A percentile compares a stretch with the other conserved stretches of the same genome.
Evolutionary conservation across 2,329 filamentous ascomycete species (phyloP).

Genomic region (Conoideocrella luteorostrata): DNA sequence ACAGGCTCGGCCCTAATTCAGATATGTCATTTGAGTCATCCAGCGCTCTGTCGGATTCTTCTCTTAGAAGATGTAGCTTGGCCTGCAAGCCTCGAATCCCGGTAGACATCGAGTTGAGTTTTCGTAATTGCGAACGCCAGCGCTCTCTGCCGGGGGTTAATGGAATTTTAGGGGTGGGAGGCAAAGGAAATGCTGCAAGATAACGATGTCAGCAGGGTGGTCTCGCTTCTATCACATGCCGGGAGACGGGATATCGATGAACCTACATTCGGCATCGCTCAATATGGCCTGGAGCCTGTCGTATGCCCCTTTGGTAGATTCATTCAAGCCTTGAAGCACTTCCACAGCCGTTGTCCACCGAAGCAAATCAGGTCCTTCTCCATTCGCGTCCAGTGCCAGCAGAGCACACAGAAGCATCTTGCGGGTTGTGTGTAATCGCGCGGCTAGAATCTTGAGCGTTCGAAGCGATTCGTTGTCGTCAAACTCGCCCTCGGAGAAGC

Average conservation of each 20-base stretch:
- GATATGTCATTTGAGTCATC: slow-evolving; percentile 67
- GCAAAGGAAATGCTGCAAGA: slow-evolving; percentile 42
- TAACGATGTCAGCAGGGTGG: slow-evolving; percentile 9
- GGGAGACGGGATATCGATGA: too few relatives aligned
- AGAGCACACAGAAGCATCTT: slow-evolving; percentile 87
- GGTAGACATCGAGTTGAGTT: slow-evolving; percentile 80
- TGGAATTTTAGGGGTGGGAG: slow-evolving; percentile 51
- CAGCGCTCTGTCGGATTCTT: slow-evolving; percentile 76
- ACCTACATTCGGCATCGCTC: slow-evolving; percentile 71
- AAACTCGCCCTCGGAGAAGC: slow-evolving; percentile 59
- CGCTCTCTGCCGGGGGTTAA: slow-evolving; percentile 72
- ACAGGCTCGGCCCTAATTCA: slow-evolving; percentile 70
- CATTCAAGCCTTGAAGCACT: slow-evolving; percentile 61
- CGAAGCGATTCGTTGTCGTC: slow-evolving; percentile 75
- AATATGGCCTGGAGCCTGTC: slow-evolving; percentile 63
- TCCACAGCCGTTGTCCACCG: slow-evolving; percentile 76
- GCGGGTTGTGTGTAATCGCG: slow-evolving; percentile 71
- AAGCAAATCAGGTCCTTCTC: slow-evolving; percentile 67
- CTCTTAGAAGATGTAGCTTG: slow-evolving; percentile 84
- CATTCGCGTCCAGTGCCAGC: slow-evolving; percentile 76
- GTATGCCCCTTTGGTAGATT: slow-evolving; percentile 55
- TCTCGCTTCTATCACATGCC: too few relatives aligned
- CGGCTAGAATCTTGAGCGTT: slow-evolving; percentile 72
- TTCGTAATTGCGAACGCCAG: slow-evolving; percentile 79
- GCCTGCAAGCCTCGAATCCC: slow-evolving; percentile 89